phyloP scores from a whole-genome alignment of 345 rosid genomes.

The Hibiscus tridactylites region DNA sequence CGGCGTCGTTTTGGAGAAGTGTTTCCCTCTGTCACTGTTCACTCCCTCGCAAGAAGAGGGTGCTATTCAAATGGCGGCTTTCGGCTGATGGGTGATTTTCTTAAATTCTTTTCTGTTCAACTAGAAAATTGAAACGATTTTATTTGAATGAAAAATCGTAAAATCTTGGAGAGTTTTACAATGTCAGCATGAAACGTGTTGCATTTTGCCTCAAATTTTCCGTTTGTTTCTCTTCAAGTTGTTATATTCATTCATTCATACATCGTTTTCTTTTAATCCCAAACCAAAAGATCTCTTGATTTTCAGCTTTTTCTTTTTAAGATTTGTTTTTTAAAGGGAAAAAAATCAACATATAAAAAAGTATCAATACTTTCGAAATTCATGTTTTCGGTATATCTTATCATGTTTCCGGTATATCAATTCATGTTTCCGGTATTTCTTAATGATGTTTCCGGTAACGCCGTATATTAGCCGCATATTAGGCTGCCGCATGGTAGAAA shows the following conservation, averaged over 20 bases:
- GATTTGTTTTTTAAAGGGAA: too few species aligned
- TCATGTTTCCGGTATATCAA: too few species aligned
- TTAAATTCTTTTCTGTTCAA: neutral
- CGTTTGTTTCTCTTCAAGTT: neutral
- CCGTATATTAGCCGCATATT: too few species aligned
- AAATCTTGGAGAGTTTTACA: neutral
- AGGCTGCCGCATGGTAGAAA: too few species aligned
- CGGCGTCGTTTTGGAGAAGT: slow-evolving; percentile 5
- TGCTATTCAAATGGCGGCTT: slow-evolving; percentile 12
- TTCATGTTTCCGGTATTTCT: too few species aligned
- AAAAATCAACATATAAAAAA: too few species aligned
- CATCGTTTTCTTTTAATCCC: too few species aligned
- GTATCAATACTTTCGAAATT: too few species aligned
- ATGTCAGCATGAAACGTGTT: neutral
- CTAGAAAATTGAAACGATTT: neutral
- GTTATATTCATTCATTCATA: neutral
- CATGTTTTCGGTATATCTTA: too few species aligned
- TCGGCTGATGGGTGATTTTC: neutral
- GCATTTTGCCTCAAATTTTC: neutral
- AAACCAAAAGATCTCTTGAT: too few species aligned
- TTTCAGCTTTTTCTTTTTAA: too few species aligned
- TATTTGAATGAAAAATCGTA: neutral
- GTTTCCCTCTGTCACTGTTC: slow-evolving; percentile 2
- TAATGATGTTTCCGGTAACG: too few species aligned
- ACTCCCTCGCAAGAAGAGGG: slow-evolving; percentile 2